phyloP scores from a whole-genome alignment of 2,329 filamentous ascomycete species.

The Alternaria conjuncta region DNA sequence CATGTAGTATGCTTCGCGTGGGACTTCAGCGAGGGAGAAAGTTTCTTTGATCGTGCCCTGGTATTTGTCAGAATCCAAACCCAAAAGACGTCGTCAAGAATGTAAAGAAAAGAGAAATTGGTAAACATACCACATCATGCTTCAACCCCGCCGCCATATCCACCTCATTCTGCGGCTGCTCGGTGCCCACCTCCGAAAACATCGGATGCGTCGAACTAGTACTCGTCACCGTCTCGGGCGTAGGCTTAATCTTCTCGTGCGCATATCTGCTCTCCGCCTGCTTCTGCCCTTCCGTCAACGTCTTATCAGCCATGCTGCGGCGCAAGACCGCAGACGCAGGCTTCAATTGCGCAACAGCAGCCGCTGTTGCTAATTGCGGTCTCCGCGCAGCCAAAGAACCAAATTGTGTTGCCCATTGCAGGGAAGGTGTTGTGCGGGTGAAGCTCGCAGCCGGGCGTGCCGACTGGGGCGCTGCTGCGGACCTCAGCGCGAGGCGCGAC shows the following conservation, averaged over 20 bases:
- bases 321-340: conserved; percentile 50
- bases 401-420: conserved; percentile 52
- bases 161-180: conserved; percentile 44
- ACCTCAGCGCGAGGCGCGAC: conserved; percentile 50
- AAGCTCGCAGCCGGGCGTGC: conserved; percentile 38
- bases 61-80: not conserved
- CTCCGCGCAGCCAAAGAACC: conserved; percentile 47
- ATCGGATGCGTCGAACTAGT: conserved; percentile 59
- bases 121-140: conserved; percentile 40
- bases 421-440: conserved; percentile 22
- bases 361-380: conserved; percentile 29
- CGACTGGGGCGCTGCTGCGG: conserved; percentile 38
- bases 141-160: conserved; percentile 57
- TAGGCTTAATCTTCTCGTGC: conserved; percentile 62
- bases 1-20: conserved; percentile 56
- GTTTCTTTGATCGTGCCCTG: conserved; percentile 58
- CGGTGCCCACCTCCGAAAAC: conserved; percentile 47
- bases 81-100: not conserved
- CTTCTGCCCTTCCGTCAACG: conserved; percentile 55
- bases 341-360: conserved; percentile 24
- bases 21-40: conserved; percentile 55
- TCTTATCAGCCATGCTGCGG: conserved; percentile 50
- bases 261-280: conserved; percentile 63
- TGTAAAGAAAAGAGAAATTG: no score
- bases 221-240: conserved; percentile 66